Conservation (phyloP, 129 eudicot genomes). For the Escallonia rubra region DNA sequence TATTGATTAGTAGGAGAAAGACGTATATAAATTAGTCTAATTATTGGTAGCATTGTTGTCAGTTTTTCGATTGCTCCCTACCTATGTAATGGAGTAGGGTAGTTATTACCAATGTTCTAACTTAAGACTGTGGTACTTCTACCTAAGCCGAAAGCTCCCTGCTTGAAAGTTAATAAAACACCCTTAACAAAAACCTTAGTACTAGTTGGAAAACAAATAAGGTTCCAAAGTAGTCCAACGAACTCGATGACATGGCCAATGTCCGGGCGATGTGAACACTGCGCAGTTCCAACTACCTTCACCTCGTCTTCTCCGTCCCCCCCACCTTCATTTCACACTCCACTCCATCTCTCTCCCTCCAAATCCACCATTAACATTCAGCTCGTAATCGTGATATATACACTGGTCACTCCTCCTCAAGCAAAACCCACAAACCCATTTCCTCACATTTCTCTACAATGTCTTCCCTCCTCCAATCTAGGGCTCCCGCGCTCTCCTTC, state of each 20-base stretch:
- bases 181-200: too few species aligned
- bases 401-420: slow-evolving; percentile 17
- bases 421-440: slow-evolving; percentile 5
- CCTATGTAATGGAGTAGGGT: too few species aligned
- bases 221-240: background rate
- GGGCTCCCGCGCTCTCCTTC: slow-evolving; percentile 38
- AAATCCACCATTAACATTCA: background rate
- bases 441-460: slow-evolving; percentile 18
- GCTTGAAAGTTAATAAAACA: too few species aligned
- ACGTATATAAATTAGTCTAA: too few species aligned
- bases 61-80: too few species aligned
- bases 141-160: too few species aligned
- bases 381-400: background rate
- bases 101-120: too few species aligned
- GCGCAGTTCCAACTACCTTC: slow-evolving; percentile 14
- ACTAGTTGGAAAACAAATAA: background rate
- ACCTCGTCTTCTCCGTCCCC: slow-evolving; percentile 83
- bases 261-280: slow-evolving; percentile 33
- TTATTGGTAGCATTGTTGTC: too few species aligned
- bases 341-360: background rate
- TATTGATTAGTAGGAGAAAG: too few species aligned
- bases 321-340: background rate
- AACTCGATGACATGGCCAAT: slow-evolving; percentile 16
- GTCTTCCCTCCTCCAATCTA: slow-evolving; percentile 49
- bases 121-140: too few species aligned